These are phyloP conservation scores for Carex arenaria DNA, from an alignment of 202 grass and related monocot genomes.

Conservation along the genomic window DNA sequence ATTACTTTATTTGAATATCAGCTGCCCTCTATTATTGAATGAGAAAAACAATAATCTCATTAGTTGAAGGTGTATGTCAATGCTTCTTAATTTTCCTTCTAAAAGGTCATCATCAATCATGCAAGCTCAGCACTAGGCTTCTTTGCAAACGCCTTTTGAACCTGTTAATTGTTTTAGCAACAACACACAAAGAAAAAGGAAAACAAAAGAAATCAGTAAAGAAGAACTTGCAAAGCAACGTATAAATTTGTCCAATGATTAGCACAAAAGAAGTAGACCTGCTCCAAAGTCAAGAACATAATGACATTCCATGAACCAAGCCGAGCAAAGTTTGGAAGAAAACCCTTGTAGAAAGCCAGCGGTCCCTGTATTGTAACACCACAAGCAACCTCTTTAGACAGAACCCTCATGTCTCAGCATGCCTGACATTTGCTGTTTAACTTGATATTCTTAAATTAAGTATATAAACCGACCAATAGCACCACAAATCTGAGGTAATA, in stretches of 20 bases:
- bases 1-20: constrained; percentile 2
- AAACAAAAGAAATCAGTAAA: not conserved
- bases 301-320: constrained; percentile 98
- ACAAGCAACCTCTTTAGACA: constrained; percentile 5
- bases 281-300: constrained; percentile 98
- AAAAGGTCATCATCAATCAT: not conserved
- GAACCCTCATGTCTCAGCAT: not conserved
- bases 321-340: constrained; percentile 86
- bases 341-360: constrained; percentile 87
- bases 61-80: not conserved
- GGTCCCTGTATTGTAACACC: constrained; percentile 45
- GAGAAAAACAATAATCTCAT: not conserved
- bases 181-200: not conserved
- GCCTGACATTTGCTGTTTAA: not conserved
- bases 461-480: not conserved
- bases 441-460: not conserved
- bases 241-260: constrained; percentile 10
- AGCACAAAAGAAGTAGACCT: constrained; percentile 37
- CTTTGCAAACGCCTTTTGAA: constrained; percentile 64
- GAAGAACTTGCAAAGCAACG: not conserved
- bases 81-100: not conserved
- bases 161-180: constrained; percentile 35
- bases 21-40: not conserved
- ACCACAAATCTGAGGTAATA: not conserved
- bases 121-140: constrained; percentile 27